These are phyloP conservation scores for Flaveria sonorensis DNA, from an alignment of 129 eudicot species.

Conservation along the genomic window DNA sequence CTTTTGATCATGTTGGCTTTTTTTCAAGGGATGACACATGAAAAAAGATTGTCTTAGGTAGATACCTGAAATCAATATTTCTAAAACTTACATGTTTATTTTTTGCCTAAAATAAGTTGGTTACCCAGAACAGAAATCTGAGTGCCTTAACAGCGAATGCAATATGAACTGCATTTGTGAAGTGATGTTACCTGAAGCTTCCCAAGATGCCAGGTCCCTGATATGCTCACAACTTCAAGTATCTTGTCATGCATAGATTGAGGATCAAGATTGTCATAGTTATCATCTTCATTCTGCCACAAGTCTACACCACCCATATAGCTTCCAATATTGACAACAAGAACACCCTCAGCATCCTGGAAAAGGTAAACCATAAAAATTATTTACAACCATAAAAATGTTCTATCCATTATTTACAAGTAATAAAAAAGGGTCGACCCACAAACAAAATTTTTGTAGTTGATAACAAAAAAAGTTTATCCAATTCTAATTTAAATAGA, in stretches of 20 bases:
- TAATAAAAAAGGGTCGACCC: no score
- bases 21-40: not conserved
- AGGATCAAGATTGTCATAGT: slow-evolving; percentile 85
- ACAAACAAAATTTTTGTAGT: not conserved
- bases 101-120: not conserved
- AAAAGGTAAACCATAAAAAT: slow-evolving; percentile 10
- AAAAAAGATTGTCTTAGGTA: slow-evolving; percentile 3
- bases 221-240: slow-evolving; percentile 95
- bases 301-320: slow-evolving; percentile 99
- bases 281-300: slow-evolving; percentile 99
- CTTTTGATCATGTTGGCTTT: not conserved
- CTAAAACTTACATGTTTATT: not conserved
- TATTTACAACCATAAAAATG: no score
- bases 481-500: not conserved
- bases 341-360: slow-evolving; percentile 99
- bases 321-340: slow-evolving; percentile 97
- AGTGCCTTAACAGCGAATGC: not conserved
- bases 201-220: slow-evolving; percentile 91
- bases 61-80: not conserved
- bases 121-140: not conserved
- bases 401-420: no score
- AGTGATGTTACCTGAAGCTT: slow-evolving; percentile 14
- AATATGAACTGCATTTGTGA: not conserved
- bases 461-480: not conserved
- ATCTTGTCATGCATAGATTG: slow-evolving; percentile 96